phyloP scores from a whole-genome alignment of 768 basidiomycete species.

The Dioszegia hungarica region DNA sequence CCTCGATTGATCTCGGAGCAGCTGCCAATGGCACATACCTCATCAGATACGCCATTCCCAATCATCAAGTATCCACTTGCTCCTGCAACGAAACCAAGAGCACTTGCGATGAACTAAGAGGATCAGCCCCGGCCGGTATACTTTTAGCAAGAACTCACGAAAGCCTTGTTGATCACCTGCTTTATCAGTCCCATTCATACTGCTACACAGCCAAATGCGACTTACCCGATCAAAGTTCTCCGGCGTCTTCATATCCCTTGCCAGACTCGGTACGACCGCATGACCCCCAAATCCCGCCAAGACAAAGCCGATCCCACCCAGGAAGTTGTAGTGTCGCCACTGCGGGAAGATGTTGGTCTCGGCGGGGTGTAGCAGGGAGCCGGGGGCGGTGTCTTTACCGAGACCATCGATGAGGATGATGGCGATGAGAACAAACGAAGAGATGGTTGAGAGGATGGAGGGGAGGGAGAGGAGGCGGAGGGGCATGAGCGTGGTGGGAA shows the following conservation, averaged over 20 bases:
- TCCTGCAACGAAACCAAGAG: constrained; percentile 61
- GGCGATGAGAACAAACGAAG: constrained; percentile 66
- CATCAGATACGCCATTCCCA: constrained; percentile 69
- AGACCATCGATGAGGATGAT: constrained; percentile 81
- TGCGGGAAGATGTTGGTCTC: constrained; percentile 61
- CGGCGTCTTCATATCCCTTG: constrained; percentile 82
- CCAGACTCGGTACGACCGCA: constrained; percentile 85
- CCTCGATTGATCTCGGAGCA: not conserved
- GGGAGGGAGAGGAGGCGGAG: constrained; percentile 80
- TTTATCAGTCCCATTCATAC: not conserved
- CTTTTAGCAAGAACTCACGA: constrained; percentile 55
- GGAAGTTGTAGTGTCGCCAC: constrained; percentile 56
- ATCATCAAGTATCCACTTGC: constrained; percentile 89
- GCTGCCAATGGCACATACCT: too few relatives aligned
- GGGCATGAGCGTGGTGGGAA: constrained; percentile 80
- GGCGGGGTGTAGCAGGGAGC: constrained; percentile 72
- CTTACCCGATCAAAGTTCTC: constrained; percentile 68
- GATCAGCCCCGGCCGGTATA: not conserved
- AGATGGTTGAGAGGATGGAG: constrained; percentile 70
- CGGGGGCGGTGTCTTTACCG: constrained; percentile 53
- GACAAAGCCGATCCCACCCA: constrained; percentile 79
- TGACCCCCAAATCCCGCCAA: constrained; percentile 96
- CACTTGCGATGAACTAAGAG: constrained; percentile 59
- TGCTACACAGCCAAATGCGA: not conserved
- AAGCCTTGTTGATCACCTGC: constrained; percentile 66